A percentile compares a stretch with the other conserved stretches of the same genome.
These are phyloP conservation scores for Microstegium vimineum DNA, from an alignment of 176 grass and related monocot species.

Conservation along the genomic window DNA sequence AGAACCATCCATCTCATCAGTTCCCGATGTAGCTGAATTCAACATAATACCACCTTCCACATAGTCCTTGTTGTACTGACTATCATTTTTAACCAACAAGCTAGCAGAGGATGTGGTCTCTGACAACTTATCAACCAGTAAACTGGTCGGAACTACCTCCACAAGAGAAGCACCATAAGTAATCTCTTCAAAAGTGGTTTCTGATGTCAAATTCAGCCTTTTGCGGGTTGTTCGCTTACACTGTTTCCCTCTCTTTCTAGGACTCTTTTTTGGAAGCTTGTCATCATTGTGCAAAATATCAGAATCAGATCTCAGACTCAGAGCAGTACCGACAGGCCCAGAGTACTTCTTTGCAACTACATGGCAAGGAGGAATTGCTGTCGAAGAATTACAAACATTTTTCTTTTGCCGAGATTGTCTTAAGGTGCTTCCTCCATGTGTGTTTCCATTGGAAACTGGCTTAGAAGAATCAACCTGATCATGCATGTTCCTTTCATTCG, in stretches of 20 bases:
- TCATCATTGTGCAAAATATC: conserved; percentile 28
- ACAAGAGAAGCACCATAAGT: conserved; percentile 20
- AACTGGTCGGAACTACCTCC: conserved; percentile 26
- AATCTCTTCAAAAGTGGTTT: conserved; percentile 32
- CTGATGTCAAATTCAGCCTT: conserved; percentile 22
- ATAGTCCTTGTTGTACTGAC: not conserved
- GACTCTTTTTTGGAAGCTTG: conserved; percentile 26
- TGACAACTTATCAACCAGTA: conserved; percentile 25
- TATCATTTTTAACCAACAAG: conserved; percentile 16
- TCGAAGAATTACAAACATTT: conserved; percentile 8
- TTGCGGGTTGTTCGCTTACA: not conserved
- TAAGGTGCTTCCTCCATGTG: conserved; percentile 15
- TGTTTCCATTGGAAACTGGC: conserved; percentile 19
- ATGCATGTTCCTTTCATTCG: conserved; percentile 51
- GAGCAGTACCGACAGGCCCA: not conserved
- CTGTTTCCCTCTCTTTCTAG: conserved; percentile 34
- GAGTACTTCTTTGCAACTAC: conserved; percentile 22
- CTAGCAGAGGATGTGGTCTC: conserved; percentile 20
- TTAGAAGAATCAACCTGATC: conserved; percentile 31
- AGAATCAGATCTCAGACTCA: conserved; percentile 27
- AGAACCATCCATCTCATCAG: conserved; percentile 19
- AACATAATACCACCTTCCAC: not conserved
- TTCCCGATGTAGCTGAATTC: conserved; percentile 7
- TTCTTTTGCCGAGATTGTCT: conserved; percentile 7
- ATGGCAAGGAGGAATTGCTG: not conserved